Percentiles rank a stretch among this genome's conserved stretches.
Conservation (phyloP, 2,329 filamentous ascomycete species). For the Fusarium sp. region DNA sequence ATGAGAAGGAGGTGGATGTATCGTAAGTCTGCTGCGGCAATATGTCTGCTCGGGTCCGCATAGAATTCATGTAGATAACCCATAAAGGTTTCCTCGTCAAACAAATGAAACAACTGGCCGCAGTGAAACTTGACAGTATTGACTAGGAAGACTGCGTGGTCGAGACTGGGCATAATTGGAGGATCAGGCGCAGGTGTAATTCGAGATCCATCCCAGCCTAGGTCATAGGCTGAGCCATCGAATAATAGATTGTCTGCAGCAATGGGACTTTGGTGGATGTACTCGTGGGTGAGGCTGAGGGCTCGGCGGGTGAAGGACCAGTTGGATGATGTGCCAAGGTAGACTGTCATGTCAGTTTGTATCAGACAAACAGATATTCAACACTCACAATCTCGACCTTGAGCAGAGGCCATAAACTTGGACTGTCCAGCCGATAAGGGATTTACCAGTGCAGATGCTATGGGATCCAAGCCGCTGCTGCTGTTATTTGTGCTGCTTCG, state of each 20-base stretch:
- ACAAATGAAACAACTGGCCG: constrained; percentile 65
- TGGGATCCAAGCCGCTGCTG: constrained; percentile 45
- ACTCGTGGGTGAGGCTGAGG: constrained; percentile 62
- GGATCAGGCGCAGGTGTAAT: constrained; percentile 46
- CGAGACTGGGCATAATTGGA: constrained; percentile 59
- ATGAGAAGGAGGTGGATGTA: constrained; percentile 67
- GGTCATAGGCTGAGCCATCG: constrained; percentile 64
- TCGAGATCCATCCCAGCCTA: constrained; percentile 61
- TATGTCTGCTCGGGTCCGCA: constrained; percentile 34
- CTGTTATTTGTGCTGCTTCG: constrained; percentile 31
- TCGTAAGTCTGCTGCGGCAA: constrained; percentile 54
- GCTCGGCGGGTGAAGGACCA: constrained; percentile 67
- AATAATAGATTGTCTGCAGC: constrained; percentile 61
- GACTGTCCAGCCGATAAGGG: constrained; percentile 57
- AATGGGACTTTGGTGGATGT: constrained; percentile 57
- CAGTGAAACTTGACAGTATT: constrained; percentile 69
- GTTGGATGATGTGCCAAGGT: constrained; percentile 67
- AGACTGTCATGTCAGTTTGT: constrained; percentile 53
- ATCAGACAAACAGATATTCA: accelerated
- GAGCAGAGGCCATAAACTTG: constrained; percentile 57
- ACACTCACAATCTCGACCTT: constrained; percentile 58
- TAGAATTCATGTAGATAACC: constrained; percentile 49
- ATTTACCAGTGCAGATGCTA: constrained; percentile 55
- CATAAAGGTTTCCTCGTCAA: constrained; percentile 67
- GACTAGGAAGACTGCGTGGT: constrained; percentile 66